A percentile compares a stretch with the other conserved stretches of the same genome.
These are phyloP conservation scores for Silene latifolia DNA, from an alignment of 148 eudicot genomes.

Conservation along the genomic window DNA sequence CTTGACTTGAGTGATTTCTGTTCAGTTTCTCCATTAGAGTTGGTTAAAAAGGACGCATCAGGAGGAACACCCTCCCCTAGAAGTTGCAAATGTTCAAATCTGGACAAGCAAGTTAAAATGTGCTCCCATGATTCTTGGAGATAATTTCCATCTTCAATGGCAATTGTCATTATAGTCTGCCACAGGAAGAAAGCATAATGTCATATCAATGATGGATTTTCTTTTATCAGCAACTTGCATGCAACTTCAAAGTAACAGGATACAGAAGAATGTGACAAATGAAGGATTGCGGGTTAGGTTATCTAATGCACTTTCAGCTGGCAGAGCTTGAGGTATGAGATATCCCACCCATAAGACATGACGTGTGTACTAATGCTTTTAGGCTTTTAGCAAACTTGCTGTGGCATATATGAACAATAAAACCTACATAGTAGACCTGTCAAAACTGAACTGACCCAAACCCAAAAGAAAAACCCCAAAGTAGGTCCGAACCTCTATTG, in stretches of 20 bases:
- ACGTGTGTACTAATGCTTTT: not conserved
- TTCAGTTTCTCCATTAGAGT: constrained; percentile 62
- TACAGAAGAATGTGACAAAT: not conserved
- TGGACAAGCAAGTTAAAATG: constrained; percentile 86
- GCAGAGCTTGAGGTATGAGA: not conserved
- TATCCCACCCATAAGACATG: constrained; percentile 1
- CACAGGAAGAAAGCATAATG: constrained; percentile 9
- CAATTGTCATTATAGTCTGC: constrained; percentile 90
- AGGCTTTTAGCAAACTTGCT: constrained; percentile 4
- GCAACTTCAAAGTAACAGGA: not conserved
- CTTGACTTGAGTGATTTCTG: constrained; percentile 53
- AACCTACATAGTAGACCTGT: not conserved
- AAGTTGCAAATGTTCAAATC: constrained; percentile 97
- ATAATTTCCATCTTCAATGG: constrained; percentile 90
- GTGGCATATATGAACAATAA: constrained; percentile 8
- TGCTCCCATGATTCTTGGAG: constrained; percentile 99
- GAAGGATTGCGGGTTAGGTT: not conserved
- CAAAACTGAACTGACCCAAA: not conserved
- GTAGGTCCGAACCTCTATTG: not conserved
- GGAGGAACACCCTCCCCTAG: constrained; percentile 98
- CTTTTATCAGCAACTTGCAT: constrained; percentile 1
- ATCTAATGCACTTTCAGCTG: not conserved
- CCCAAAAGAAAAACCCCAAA: not conserved
- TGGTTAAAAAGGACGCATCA: constrained; percentile 82
- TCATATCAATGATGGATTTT: constrained; percentile 2